phyloP scores from a whole-genome alignment of 345 rosid species.

The Rubroshorea leprosula region DNA sequence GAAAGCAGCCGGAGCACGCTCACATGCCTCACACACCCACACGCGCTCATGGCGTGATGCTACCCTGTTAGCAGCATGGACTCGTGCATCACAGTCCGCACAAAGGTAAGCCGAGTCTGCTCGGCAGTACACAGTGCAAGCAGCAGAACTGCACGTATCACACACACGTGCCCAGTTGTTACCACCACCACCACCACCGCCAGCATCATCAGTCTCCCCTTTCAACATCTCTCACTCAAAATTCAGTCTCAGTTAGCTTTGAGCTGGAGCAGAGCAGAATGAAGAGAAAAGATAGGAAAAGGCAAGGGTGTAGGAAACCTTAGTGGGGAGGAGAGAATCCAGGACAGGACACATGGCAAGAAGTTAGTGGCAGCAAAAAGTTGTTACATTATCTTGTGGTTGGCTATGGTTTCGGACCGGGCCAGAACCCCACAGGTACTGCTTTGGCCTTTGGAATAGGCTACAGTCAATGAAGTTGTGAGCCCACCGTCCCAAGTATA shows the following conservation, averaged over 20 bases:
- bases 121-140: constrained; percentile 75
- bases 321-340: constrained; percentile 35
- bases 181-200: constrained; percentile 14
- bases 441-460: constrained; percentile 21
- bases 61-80: constrained; percentile 65
- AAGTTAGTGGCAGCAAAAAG: constrained; percentile 39
- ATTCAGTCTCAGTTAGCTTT: constrained; percentile 7
- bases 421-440: constrained; percentile 20
- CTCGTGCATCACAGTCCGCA: constrained; percentile 53
- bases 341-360: constrained; percentile 31
- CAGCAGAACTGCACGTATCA: constrained; percentile 66
- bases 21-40: constrained; percentile 74
- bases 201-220: constrained; percentile 36
- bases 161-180: constrained; percentile 63
- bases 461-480: constrained; percentile 7
- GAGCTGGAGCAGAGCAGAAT: constrained; percentile 14
- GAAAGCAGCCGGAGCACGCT: constrained; percentile 79
- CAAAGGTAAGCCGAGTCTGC: constrained; percentile 82
- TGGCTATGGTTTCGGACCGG: constrained; percentile 32
- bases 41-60: constrained; percentile 96
- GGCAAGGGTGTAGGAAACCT: constrained; percentile 21
- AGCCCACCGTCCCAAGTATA: constrained; percentile 1
- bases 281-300: constrained; percentile 14
- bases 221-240: constrained; percentile 46
- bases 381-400: constrained; percentile 48